phyloP scores from a whole-genome alignment of 1,284 basidiomycete genomes.

The Anthracocystis setariae region DNA sequence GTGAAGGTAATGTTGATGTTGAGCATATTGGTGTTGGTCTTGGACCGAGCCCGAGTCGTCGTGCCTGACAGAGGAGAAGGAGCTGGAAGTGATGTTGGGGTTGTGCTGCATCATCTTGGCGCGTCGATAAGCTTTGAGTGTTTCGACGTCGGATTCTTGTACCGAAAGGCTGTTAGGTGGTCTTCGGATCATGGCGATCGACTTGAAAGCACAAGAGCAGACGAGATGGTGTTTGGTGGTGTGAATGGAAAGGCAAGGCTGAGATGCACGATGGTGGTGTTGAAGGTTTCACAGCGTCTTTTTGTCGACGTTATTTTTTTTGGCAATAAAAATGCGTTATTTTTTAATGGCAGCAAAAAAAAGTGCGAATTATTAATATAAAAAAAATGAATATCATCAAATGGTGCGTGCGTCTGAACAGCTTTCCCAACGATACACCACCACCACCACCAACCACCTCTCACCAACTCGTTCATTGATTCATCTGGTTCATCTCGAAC shows the following conservation, averaged over 20 bases:
- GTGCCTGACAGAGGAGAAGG: constrained; percentile 35
- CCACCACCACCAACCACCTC: too few relatives aligned
- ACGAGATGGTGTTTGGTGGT: background rate
- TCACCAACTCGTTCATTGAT: too few relatives aligned
- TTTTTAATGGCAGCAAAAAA: too few relatives aligned
- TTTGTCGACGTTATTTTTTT: background rate
- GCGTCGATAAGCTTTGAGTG: constrained; percentile 44
- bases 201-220: background rate
- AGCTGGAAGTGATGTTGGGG: constrained; percentile 35
- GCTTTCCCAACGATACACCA: too few relatives aligned
- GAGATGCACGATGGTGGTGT: background rate
- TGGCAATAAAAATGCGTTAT: too few relatives aligned
- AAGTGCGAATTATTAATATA: too few relatives aligned
- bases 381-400: too few relatives aligned
- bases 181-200: constrained; percentile 30
- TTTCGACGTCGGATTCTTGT: constrained; percentile 48
- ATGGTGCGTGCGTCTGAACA: too few relatives aligned
- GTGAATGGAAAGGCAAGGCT: background rate
- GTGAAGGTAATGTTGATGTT: constrained; percentile 12
- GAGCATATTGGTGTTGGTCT: constrained; percentile 18
- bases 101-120: constrained; percentile 49
- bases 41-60: constrained; percentile 38
- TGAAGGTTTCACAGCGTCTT: background rate
- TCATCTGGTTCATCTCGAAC: too few relatives aligned
- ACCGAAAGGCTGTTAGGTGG: constrained; percentile 37